Evolutionary conservation across 805 yeast genomes (phyloP), one percentile per base, ranked within the genome.

Genomic region (Suhomyces prunicola): DNA sequence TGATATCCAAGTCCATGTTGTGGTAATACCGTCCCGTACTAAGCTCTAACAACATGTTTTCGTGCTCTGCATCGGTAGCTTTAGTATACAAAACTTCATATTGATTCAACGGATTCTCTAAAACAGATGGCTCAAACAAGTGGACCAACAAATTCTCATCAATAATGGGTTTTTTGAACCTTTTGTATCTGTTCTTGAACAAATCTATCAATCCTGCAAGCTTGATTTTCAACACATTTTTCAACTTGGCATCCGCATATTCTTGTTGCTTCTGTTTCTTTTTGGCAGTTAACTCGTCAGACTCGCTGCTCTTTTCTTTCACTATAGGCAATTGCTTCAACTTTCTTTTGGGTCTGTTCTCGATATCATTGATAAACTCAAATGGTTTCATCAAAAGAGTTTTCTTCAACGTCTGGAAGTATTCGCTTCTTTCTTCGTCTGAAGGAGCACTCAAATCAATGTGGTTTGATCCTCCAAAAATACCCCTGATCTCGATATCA

Each of bases 1-100:
- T 83, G 15, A 91, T 86, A 64, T 94, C 99, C 51, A 94, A 73
- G 63, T 94, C 99, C 88, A 94, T 94, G 61, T 94, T 94, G 72
- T 78, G 80, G 64, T 78, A 93, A 57, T 76, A 78, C 52, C 81
- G 82, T 3, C 94, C 96, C 0, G 96, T 87, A 0, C 84, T 69
- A 9, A 82, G 76, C 62, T 94, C 97, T n/a, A 84, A 69, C 59
- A 94, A 89, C 93, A 84, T 87, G 57, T 88, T 85, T 42, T 83
- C 84, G 54, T 73, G 74, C 19, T 63, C 63, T 1, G 68, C 66
- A 39, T 73, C 78, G 3, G 80, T 81, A 4, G 77, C 67, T 54
- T 79, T 81, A 17, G 78, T 78, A 50, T 75, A 76, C 26, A 71
- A 58, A 0, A 74, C 71, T 49, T 74, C 78, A 50, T 76, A 76